These are phyloP conservation scores for Sclerotinia sclerotiorum DNA, from an alignment of 2,329 filamentous ascomycete genomes.

Conservation along the genomic window DNA sequence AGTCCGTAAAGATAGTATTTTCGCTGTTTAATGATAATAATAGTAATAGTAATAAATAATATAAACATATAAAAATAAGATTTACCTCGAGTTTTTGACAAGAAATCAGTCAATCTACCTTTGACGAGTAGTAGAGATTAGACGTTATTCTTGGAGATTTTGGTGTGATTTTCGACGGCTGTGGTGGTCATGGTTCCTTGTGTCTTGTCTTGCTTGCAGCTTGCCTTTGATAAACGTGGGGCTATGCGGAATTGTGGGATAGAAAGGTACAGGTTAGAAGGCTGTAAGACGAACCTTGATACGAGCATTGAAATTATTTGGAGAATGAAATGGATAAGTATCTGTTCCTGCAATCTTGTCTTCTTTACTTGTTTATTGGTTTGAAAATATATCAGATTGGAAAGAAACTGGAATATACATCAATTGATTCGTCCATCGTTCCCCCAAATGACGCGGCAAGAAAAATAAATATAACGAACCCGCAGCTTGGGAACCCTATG, in stretches of 20 bases:
- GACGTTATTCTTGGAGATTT: neutral
- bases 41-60: neutral
- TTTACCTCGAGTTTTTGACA: neutral
- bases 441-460: neutral
- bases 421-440: neutral
- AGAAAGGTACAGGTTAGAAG: conserved; percentile 12
- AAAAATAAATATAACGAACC: neutral
- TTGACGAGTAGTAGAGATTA: neutral
- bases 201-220: conserved; percentile 14
- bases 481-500: neutral
- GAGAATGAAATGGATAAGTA: neutral
- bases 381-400: too few species aligned
- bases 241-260: conserved; percentile 9
- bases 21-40: neutral
- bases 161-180: neutral
- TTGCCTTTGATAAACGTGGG: conserved; percentile 16
- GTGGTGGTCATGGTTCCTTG: neutral
- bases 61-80: neutral
- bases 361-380: neutral
- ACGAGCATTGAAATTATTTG: neutral
- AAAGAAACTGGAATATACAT: too few species aligned
- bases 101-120: neutral
- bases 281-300: neutral
- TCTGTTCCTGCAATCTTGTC: neutral
- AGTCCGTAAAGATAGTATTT: neutral